Percentiles rank a stretch among this genome's conserved stretches.
Conservation (phyloP, 768 basidiomycete species). For the Boletus bicolor region DNA sequence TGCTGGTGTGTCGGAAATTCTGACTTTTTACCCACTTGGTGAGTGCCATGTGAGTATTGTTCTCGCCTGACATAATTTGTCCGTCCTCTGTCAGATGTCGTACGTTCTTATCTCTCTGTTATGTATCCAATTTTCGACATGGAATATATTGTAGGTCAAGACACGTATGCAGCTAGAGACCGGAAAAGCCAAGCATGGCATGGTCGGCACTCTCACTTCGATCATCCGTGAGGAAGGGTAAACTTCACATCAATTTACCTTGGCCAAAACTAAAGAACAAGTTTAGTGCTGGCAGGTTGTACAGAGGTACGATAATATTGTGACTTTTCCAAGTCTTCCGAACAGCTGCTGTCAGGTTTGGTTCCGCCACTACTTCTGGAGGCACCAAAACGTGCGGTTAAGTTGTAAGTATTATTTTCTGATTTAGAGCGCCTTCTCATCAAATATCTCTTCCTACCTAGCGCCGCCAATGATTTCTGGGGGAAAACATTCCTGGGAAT, state of each 20-base stretch:
- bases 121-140: neutral
- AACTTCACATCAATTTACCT: slow-evolving; percentile 18
- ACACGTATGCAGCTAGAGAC: slow-evolving; percentile 98
- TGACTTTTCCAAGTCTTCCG: neutral
- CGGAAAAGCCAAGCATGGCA: slow-evolving; percentile 69
- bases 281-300: slow-evolving; percentile 71
- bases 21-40: slow-evolving; percentile 91
- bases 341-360: slow-evolving; percentile 50
- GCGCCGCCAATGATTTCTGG: slow-evolving; percentile 94
- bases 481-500: slow-evolving; percentile 69
- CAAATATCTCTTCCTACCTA: slow-evolving; percentile 22
- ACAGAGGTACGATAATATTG: slow-evolving; percentile 58
- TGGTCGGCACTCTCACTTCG: slow-evolving; percentile 76
- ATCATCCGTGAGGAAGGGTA: slow-evolving; percentile 94
- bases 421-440: neutral
- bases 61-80: neutral
- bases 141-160: slow-evolving; percentile 64
- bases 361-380: slow-evolving; percentile 94
- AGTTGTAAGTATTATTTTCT: slow-evolving; percentile 59
- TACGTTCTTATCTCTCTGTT: slow-evolving; percentile 39
- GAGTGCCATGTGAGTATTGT: slow-evolving; percentile 24
- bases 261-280: neutral
- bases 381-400: slow-evolving; percentile 97
- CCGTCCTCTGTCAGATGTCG: slow-evolving; percentile 63
- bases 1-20: slow-evolving; percentile 82